A percentile compares a stretch with the other conserved stretches of the same genome.
Evolutionary conservation across 768 basidiomycete genomes (phyloP).

Genomic region (Tulasnella sp.): DNA sequence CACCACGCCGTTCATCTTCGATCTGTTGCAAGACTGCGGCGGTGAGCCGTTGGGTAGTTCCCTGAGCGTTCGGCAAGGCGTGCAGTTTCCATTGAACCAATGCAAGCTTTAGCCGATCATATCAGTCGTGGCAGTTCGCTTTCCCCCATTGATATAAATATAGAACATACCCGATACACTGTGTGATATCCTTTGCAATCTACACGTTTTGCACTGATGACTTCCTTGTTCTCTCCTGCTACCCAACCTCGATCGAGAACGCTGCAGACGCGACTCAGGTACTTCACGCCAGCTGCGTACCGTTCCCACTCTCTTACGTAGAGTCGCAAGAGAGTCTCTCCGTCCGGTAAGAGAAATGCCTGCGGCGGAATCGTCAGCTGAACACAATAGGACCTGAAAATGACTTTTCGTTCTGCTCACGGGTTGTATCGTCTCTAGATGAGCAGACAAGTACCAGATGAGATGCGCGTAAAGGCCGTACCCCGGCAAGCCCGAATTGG

Average conservation of each 20-base stretch:
- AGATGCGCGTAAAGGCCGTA: slow-evolving; percentile 94
- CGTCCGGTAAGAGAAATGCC: slow-evolving; percentile 70
- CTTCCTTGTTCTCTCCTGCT: slow-evolving; percentile 82
- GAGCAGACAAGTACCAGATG: slow-evolving; percentile 77
- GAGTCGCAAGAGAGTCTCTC: slow-evolving; percentile 79
- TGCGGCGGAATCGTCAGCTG: slow-evolving; percentile 25
- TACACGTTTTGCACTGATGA: slow-evolving; percentile 26
- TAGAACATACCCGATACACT: slow-evolving; percentile 74
- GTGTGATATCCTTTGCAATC: slow-evolving; percentile 90
- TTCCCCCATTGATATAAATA: neutral
- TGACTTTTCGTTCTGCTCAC: slow-evolving; percentile 30
- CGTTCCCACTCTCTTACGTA: slow-evolving; percentile 92
- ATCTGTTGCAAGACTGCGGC: slow-evolving; percentile 81
- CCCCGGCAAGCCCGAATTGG: slow-evolving; percentile 92
- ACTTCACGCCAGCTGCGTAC: slow-evolving; percentile 94
- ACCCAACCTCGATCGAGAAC: slow-evolving; percentile 99
- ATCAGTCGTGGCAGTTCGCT: neutral
- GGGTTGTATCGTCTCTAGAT: slow-evolving; percentile 57
- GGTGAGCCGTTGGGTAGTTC: slow-evolving; percentile 69
- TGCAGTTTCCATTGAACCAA: slow-evolving; percentile 93
- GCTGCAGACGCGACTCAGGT: slow-evolving; percentile 93
- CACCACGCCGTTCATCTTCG: slow-evolving; percentile 88
- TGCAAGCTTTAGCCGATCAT: slow-evolving; percentile 48
- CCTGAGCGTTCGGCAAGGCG: slow-evolving; percentile 82
- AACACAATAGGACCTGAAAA: neutral